These are phyloP conservation scores for Penicillium oxalicum DNA, from an alignment of 2,329 filamentous ascomycete species.

Conservation along the genomic window DNA sequence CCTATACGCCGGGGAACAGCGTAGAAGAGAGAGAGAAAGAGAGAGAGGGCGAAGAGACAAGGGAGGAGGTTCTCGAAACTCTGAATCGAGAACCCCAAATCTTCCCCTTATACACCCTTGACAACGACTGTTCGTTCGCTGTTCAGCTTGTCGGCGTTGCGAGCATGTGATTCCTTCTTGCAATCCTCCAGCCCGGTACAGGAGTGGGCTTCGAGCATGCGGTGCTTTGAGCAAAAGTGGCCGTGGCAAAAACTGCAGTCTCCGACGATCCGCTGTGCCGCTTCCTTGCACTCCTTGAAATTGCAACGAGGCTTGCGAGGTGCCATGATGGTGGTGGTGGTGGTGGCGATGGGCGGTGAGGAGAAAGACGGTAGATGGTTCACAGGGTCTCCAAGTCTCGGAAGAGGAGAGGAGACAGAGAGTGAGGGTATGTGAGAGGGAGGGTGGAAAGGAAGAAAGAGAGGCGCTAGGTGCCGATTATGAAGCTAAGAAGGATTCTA, in stretches of 20 bases:
- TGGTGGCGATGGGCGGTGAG: constrained; percentile 1
- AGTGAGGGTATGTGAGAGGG: background rate
- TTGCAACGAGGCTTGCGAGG: constrained; percentile 66
- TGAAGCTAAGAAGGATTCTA: too few relatives aligned
- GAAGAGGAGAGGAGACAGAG: background rate
- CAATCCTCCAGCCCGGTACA: constrained; percentile 91
- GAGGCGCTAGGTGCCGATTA: constrained; percentile 3
- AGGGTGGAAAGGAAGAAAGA: background rate
- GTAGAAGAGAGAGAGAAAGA: background rate
- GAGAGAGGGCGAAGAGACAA: background rate
- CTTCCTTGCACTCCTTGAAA: constrained; percentile 82
- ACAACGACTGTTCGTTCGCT: constrained; percentile 90
- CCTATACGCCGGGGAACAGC: constrained; percentile 4
- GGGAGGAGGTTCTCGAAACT: background rate
- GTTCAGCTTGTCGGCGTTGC: constrained; percentile 88
- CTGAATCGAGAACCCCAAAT: background rate
- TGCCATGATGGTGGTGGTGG: constrained; percentile 34
- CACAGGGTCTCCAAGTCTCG: background rate
- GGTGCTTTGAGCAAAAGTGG: constrained; percentile 91
- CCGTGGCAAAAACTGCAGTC: constrained; percentile 94
- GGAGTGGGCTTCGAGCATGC: constrained; percentile 88
- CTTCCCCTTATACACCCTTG: constrained; percentile 64
- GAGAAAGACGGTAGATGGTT: background rate
- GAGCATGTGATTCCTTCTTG: constrained; percentile 93
- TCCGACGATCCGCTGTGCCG: constrained; percentile 86